These are phyloP conservation scores for Neobulgaria alba DNA, from an alignment of 2,329 filamentous ascomycete species.

Conservation along the genomic window DNA sequence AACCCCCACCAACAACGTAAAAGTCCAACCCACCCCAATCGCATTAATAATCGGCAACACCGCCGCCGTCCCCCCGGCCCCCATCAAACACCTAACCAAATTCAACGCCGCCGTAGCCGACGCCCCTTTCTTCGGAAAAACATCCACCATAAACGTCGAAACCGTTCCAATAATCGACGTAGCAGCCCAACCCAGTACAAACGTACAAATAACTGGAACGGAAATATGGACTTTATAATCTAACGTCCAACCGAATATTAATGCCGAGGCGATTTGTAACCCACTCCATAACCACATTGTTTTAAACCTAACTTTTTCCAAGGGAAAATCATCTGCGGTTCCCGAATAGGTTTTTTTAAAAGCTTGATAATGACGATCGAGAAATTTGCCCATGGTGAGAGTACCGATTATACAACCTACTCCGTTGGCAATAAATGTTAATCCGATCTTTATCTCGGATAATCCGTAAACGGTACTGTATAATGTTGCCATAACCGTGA, in stretches of 20 bases:
- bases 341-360: slow-evolving; percentile 20
- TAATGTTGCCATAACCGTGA: slow-evolving; percentile 21
- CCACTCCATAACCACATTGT: slow-evolving; percentile 29
- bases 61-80: slow-evolving; percentile 26
- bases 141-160: slow-evolving; percentile 29
- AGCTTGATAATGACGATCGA: slow-evolving; percentile 61
- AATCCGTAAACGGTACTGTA: slow-evolving; percentile 20
- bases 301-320: slow-evolving; percentile 32
- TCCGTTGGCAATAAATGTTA: slow-evolving; percentile 34
- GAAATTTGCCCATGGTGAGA: slow-evolving; percentile 40
- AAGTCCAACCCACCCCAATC: slow-evolving; percentile 23
- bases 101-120: slow-evolving; percentile 31
- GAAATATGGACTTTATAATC: slow-evolving; percentile 27
- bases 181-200: slow-evolving; percentile 29
- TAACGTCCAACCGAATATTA: slow-evolving; percentile 32
- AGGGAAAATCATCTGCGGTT: slow-evolving; percentile 30
- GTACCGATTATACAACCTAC: slow-evolving; percentile 39
- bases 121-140: slow-evolving; percentile 27
- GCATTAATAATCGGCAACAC: slow-evolving; percentile 22
- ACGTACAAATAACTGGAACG: slow-evolving; percentile 27
- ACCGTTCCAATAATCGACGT: slow-evolving; percentile 29
- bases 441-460: slow-evolving; percentile 20
- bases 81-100: slow-evolving; percentile 29
- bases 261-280: slow-evolving; percentile 29
- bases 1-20: slow-evolving; percentile 16